These are phyloP conservation scores for Nakaseomyces nivariensis DNA, from an alignment of 1,139 yeast genomes.

Conservation along the genomic window DNA sequence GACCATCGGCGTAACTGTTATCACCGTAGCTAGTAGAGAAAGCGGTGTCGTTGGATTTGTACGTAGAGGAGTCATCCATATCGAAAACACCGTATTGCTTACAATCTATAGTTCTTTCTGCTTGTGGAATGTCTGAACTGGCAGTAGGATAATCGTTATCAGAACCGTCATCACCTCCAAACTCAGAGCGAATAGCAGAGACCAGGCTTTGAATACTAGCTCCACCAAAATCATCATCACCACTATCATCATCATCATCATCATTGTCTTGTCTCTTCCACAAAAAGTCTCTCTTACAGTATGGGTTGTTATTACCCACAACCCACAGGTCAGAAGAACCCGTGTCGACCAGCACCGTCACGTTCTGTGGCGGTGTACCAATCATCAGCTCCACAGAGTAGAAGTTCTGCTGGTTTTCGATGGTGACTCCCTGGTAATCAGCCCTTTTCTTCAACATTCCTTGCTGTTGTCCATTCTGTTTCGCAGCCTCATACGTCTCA, in stretches of 20 bases:
- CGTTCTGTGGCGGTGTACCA: slow-evolving; percentile 47
- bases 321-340: slow-evolving; percentile 73
- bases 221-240: no score
- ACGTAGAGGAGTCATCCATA: neutral
- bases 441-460: neutral
- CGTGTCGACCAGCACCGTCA: slow-evolving; percentile 53
- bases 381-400: slow-evolving; percentile 28
- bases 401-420: slow-evolving; percentile 18
- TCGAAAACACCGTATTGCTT: neutral
- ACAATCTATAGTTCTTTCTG: neutral
- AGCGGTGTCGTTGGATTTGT: neutral
- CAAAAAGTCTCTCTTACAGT: slow-evolving; percentile 8
- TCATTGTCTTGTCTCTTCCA: neutral
- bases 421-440: neutral
- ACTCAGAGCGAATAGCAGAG: neutral
- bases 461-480: neutral
- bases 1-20: slow-evolving; percentile 1
- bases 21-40: slow-evolving; percentile 2
- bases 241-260: no score
- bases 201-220: no score
- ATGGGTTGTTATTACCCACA: slow-evolving; percentile 19
- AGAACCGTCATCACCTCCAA: neutral
- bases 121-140: neutral
- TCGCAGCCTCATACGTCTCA: neutral
- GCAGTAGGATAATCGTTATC: slow-evolving; percentile 1